Evolutionary conservation across 441 rosid genomes (phyloP).

Genomic region (Viola pubescens): DNA sequence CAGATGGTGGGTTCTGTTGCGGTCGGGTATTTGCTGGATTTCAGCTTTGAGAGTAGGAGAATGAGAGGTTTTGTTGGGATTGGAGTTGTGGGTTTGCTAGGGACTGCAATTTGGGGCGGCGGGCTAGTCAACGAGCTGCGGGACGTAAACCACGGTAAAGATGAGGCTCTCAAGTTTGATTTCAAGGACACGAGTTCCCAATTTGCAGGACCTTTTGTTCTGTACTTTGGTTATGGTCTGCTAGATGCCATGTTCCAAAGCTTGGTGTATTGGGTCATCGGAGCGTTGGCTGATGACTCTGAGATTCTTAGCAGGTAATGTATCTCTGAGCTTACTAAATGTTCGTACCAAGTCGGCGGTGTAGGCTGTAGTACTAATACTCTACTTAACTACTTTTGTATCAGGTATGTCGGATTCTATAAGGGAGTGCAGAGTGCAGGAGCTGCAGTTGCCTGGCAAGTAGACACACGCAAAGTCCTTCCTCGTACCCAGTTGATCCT

Average conservation of each 20-base stretch:
- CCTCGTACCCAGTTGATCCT: slow-evolving; percentile 32
- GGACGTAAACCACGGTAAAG: slow-evolving; percentile 18
- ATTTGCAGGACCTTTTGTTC: slow-evolving; percentile 38
- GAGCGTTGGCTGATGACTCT: slow-evolving; percentile 40
- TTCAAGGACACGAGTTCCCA: slow-evolving; percentile 28
- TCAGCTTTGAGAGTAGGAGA: slow-evolving; percentile 34
- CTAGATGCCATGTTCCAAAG: slow-evolving; percentile 45
- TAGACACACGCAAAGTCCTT: slow-evolving; percentile 31
- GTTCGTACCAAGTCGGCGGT: not conserved
- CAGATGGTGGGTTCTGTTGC: slow-evolving; percentile 42
- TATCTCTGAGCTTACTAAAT: not conserved
- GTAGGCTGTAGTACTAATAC: not conserved
- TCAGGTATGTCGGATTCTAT: slow-evolving; percentile 44
- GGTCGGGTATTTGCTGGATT: slow-evolving; percentile 36
- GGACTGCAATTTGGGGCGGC: slow-evolving; percentile 45
- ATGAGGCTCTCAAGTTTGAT: slow-evolving; percentile 25
- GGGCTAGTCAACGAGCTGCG: slow-evolving; percentile 40
- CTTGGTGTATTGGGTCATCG: slow-evolving; percentile 45
- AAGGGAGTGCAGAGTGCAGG: slow-evolving; percentile 70
- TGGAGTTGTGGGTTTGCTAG: slow-evolving; percentile 31
- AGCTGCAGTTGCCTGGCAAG: slow-evolving; percentile 47
- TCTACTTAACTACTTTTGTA: not conserved
- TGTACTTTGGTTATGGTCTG: slow-evolving; percentile 37
- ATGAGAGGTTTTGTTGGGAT: slow-evolving; percentile 44
- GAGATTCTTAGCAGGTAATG: slow-evolving; percentile 45